Evolutionary conservation across 116 monocot species (phyloP), one percentile per base, ranked within the genome.

Genomic region (Zostera marina): DNA sequence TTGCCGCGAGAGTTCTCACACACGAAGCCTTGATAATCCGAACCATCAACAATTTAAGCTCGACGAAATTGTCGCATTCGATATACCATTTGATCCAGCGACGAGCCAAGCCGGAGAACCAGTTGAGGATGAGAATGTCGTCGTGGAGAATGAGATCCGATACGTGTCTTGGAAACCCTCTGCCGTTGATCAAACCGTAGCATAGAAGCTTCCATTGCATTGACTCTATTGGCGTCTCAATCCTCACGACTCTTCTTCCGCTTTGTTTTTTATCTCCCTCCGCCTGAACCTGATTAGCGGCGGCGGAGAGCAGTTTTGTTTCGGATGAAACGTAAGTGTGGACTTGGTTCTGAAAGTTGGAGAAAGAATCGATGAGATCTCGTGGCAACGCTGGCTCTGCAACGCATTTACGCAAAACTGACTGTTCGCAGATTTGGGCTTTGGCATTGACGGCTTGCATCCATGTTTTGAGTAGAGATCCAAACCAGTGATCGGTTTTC

Each of bases 401-500:
- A 19, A 96, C 73, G 67, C 78, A 76, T 58, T 82, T 85, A 21
- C 77, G 70, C 11, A 96, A 65, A 39, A 89, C 60, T 9, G 53
- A 43, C 16, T 72, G 63, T 62, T 70, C 88, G 62, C 74, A 69
- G 45, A 12, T 51, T 63, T 80, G 78, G 24, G 17, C 15, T 51
- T 64, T 68, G 11, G 77, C 77, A 66, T 78, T 82, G 26, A 74
- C 45, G 73, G 82, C 88, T 76, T 89, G 85, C 64, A 96, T 59
- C 96, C 96, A 96, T 45, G 85, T 69, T 59, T 89, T 82, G 14
- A 96, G 19, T 41, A 96, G 64, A 21, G 64, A 63, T 64, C 78
- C 82, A 62, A 81, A 96, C 96, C 96, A 96, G 63, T 96, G 96
- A 43, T 96, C 96, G 4, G 96, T 96, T 61, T 82, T 80, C 96